These are phyloP conservation scores for Haplosporangium gracile DNA, from an alignment of 192 early-diverging fungal species.

Conservation along the genomic window DNA sequence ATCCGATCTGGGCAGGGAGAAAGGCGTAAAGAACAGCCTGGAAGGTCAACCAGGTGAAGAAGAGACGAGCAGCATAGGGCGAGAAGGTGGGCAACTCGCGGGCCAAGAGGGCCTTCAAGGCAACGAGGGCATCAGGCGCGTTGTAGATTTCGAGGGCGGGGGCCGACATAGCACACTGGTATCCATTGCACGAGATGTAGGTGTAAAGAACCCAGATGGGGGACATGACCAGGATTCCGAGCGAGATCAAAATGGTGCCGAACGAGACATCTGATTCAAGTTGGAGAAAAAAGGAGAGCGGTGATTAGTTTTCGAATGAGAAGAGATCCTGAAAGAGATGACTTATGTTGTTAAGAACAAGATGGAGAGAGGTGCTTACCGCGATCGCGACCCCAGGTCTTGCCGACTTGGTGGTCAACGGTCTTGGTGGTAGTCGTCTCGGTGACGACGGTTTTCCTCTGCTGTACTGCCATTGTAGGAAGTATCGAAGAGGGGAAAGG, in stretches of 20 bases:
- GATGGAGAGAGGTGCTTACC: conserved; percentile 51
- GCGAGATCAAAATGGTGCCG: conserved; percentile 64
- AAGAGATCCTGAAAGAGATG: neutral
- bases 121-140: conserved; percentile 34
- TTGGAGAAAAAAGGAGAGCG: neutral
- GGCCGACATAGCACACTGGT: conserved; percentile 72
- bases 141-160: conserved; percentile 61
- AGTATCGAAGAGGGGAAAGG: neutral
- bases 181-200: conserved; percentile 75
- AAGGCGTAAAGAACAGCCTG: conserved; percentile 76
- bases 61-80: conserved; percentile 66
- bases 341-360: neutral
- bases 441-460: conserved; percentile 37
- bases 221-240: conserved; percentile 71
- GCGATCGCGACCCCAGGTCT: conserved; percentile 82
- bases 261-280: conserved; percentile 59
- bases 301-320: neutral
- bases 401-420: conserved; percentile 69
- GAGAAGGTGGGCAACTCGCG: conserved; percentile 62
- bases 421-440: conserved; percentile 31
- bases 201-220: conserved; percentile 77
- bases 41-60: conserved; percentile 76
- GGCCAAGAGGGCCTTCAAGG: conserved; percentile 42
- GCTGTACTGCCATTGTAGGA: conserved; percentile 42
- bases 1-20: conserved; percentile 77